Conservation (phyloP, 768 basidiomycete species). For the Lyophyllum decastes region DNA sequence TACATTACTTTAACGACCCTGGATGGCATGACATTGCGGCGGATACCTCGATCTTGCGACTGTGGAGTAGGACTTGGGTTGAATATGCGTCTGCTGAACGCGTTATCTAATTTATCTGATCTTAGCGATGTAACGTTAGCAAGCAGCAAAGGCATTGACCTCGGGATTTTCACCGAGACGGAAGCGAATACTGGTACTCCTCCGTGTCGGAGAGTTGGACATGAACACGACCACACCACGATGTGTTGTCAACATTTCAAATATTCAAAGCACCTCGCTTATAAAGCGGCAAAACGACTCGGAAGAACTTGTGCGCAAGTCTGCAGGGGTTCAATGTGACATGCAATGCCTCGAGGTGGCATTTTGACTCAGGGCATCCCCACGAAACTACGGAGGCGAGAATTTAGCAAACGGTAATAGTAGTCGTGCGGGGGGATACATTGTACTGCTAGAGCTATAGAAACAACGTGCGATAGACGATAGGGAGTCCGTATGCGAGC, state of each 20-base stretch:
- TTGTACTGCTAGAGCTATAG: constrained; percentile 3
- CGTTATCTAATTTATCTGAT: background rate
- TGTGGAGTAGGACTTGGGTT: background rate
- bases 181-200: background rate
- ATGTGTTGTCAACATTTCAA: constrained; percentile 7
- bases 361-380: background rate
- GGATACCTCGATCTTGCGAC: background rate
- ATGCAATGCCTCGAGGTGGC: background rate
- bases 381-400: background rate
- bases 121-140: background rate
- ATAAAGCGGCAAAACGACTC: constrained; percentile 4
- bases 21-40: background rate
- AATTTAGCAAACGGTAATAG: background rate
- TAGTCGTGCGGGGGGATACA: background rate
- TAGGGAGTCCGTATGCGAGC: background rate
- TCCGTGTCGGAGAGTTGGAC: background rate
- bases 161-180: background rate
- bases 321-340: background rate
- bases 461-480: background rate
- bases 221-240: constrained; percentile 13
- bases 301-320: background rate
- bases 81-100: background rate
- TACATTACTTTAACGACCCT: constrained; percentile 11
- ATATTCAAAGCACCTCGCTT: background rate
- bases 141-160: background rate